These are phyloP conservation scores for Coniochaeta hoffmannii DNA, from an alignment of 2,329 filamentous ascomycete species.

Conservation along the genomic window DNA sequence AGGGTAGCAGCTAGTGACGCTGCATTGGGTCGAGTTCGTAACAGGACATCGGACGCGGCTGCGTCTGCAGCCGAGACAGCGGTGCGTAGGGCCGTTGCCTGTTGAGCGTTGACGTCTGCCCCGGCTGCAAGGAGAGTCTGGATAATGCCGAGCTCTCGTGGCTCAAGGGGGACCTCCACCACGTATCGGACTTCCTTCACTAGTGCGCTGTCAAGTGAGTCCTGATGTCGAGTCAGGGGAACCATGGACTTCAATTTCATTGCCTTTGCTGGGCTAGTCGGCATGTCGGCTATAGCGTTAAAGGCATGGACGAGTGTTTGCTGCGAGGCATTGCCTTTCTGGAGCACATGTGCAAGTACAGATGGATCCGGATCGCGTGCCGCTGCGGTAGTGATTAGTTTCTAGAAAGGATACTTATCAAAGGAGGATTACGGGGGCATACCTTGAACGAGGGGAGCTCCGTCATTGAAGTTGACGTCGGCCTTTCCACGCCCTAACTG, in stretches of 20 bases:
- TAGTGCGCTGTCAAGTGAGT: constrained; percentile 36
- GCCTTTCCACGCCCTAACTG: too few relatives aligned
- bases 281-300: constrained; percentile 31
- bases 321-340: constrained; percentile 34
- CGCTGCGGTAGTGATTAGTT: constrained; percentile 19
- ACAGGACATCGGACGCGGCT: constrained; percentile 40
- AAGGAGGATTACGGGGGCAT: constrained; percentile 5
- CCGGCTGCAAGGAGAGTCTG: constrained; percentile 40
- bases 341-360: constrained; percentile 39
- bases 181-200: constrained; percentile 42
- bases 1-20: constrained; percentile 40
- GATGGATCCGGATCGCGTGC: constrained; percentile 35
- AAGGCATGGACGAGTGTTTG: constrained; percentile 36
- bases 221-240: constrained; percentile 31
- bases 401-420: neutral
- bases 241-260: constrained; percentile 43
- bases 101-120: constrained; percentile 46
- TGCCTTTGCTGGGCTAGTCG: constrained; percentile 37
- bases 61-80: constrained; percentile 39
- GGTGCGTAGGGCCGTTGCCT: constrained; percentile 41
- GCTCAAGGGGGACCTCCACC: constrained; percentile 26
- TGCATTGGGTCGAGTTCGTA: constrained; percentile 31
- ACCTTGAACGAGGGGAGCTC: constrained; percentile 33
- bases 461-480: constrained; percentile 47
- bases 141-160: constrained; percentile 35